Conservation (phyloP, 1,284 basidiomycete species). For the Bjerkandera adusta region DNA sequence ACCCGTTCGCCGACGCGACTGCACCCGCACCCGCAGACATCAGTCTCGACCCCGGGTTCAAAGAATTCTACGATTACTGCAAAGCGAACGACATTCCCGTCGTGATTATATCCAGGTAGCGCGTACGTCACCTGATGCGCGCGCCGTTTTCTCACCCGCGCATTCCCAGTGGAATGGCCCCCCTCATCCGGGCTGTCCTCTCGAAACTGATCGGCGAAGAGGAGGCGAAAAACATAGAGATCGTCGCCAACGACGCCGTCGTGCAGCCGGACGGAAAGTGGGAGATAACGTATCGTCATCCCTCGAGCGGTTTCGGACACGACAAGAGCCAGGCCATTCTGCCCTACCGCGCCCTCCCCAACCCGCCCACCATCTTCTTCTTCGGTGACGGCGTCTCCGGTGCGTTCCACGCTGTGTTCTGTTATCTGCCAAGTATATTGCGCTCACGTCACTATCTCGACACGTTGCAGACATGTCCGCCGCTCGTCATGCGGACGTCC, state of each 20-base stretch:
- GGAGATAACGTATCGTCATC: slow-evolving; percentile 87
- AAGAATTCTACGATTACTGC: slow-evolving; percentile 82
- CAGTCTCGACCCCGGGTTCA: slow-evolving; percentile 85
- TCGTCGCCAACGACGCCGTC: slow-evolving; percentile 87
- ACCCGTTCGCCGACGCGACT: too few species aligned
- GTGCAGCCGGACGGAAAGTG: slow-evolving; percentile 70
- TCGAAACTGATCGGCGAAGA: slow-evolving; percentile 74
- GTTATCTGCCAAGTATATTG: not conserved
- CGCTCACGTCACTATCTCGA: too few species aligned
- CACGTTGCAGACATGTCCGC: slow-evolving; percentile 79
- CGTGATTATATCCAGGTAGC: slow-evolving; percentile 87
- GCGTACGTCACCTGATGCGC: not conserved
- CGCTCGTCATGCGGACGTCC: slow-evolving; percentile 83
- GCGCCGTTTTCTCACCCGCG: not conserved
- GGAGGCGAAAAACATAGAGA: slow-evolving; percentile 75
- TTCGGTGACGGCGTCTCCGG: slow-evolving; percentile 94
- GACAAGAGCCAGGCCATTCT: slow-evolving; percentile 92
- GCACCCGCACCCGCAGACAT: slow-evolving; percentile 54
- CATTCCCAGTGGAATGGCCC: slow-evolving; percentile 81
- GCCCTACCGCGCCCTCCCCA: slow-evolving; percentile 71
- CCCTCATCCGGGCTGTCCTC: slow-evolving; percentile 86
- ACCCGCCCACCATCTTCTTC: slow-evolving; percentile 86
- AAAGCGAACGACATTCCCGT: slow-evolving; percentile 77
- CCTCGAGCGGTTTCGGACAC: slow-evolving; percentile 84
- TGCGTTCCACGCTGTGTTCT: too few species aligned